Evolutionary conservation across 495 filamentous ascomycete species (phyloP), one percentile per base, ranked within the genome.

Genomic region (Xanthoparmelia taractica): DNA sequence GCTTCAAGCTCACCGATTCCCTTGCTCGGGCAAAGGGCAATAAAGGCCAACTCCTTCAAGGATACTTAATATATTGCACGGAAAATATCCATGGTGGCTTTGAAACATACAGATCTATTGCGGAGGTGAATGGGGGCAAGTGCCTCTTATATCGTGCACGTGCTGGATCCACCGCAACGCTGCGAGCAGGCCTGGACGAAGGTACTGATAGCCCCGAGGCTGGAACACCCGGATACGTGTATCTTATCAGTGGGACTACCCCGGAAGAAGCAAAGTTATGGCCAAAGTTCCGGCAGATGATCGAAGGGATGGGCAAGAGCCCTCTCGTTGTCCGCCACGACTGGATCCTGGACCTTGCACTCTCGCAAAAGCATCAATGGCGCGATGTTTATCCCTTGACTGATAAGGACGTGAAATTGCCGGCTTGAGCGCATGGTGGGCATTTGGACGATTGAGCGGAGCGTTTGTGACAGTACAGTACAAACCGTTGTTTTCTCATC

Each of bases 341-440:
- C 68, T 99, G 95, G 95, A 71, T 97, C 67, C 75, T 97, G 67
- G 87, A 91, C 64, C 84, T 90, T 65, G 90, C 90, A 6, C 91
- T 97, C 89, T 85, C 82, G 61, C 94, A 99, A 76, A 77, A 88
- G 69, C 66, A 89, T 55, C 78, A 77, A 25, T 86, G 85, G 73
- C 77, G 84, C 47, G 79, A 85, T 36, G 78, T 77, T 60, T 96
- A 91, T 73, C 75, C 77, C 68, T 64, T 80, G 41, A 68, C 61
- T 27, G 67, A 71, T 15, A 58, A 63, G 25, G 54, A 65, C 57
- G 37, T 68, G 10, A 47, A 25, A n/a, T 48, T 54, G 8, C 29
- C 38, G 20, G 18, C 43, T 59, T 55, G 50, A 54, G 50, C 50
- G 29, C 17, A 20, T 33, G 15, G 27, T 20, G 50, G 27, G 50